Conservation (phyloP, 352 stramenopile genomes). For the Pythium scleroteichum region DNA sequence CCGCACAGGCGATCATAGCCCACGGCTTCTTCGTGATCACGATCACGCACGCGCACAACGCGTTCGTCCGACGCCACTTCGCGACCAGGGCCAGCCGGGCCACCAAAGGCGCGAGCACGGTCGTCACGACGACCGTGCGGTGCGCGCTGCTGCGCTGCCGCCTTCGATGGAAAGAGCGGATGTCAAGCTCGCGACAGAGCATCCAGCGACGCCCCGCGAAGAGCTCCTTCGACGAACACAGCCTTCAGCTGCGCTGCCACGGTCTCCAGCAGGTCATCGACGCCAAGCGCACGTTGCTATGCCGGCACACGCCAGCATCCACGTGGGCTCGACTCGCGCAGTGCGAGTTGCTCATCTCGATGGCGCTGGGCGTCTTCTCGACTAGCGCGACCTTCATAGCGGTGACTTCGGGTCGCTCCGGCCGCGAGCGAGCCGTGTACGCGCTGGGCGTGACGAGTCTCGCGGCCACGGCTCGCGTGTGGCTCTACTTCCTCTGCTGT, state of each 20-base stretch:
- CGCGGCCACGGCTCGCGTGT: not conserved
- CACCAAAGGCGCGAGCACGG: not conserved
- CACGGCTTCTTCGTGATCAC: conserved; percentile 10
- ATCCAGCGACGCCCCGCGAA: not conserved
- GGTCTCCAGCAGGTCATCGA: conserved; percentile 1
- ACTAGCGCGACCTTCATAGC: not conserved
- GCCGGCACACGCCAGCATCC: not conserved
- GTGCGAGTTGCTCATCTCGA: not conserved
- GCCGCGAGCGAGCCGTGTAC: not conserved
- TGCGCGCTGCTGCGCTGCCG: not conserved
- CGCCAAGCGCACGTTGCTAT: not conserved
- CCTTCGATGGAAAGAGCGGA: not conserved
- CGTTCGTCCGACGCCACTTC: conserved; percentile 2
- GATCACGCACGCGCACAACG: conserved; percentile 1
- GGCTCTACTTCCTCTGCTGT: not conserved
- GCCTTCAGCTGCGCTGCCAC: conserved; percentile 1
- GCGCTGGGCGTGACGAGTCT: not conserved
- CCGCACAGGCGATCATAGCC: not conserved
- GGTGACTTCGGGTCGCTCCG: not conserved
- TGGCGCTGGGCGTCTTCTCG: not conserved
- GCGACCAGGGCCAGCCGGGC: not conserved
- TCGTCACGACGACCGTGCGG: not conserved
- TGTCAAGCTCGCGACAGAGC: conserved; percentile 1
- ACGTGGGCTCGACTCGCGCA: not conserved
- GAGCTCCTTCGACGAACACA: not conserved